Base-by-base conservation (phyloP, 2,329 filamentous ascomycete species). In the Dactylonectria estremocensis region DNA sequence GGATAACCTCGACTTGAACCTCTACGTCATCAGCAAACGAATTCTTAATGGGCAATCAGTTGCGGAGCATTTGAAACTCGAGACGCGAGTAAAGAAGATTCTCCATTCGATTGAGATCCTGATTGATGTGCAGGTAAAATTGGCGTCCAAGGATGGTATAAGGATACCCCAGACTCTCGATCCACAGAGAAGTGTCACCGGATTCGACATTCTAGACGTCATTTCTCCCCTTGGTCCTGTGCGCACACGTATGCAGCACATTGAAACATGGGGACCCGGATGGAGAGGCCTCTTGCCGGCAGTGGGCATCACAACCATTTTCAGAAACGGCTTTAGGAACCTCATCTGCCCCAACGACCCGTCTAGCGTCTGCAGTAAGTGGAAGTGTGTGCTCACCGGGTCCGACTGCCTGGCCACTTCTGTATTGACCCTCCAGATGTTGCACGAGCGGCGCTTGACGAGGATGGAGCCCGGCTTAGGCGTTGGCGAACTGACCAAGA, bases 401-500 rank as follows among this genome's bases (percentile, higher is more conserved):
- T n/a, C 22, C 14, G 53, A 56, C 7, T 56, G 45, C 10, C 14
- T 56, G 37, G 37, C 37, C 18, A 9, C 37, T 4, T 56, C 53
- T 11, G 20, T 45, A 16, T 56, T 35, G 3, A 56, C 53, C 2
- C 37, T 56, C 1, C 24, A 43, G 22, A 56, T 56, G 37, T 16
- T 56, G 9, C 22, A 56, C 22, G 37, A 56, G 18, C 64, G 52
- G 9, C 43, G 60, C 0, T 53, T 70, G 10, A 5, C 43, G 54
- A 13, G 61, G 1, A 57, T 68, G 57, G 67, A 68, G 1, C 64
- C 69, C 1, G 57, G 60, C 0, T 24, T 68, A 0, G 6, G 22
- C 1, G 48, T 35, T 4, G 60, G 68, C 2, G 60, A 68, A 10
- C 28, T 71, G 0, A 58, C 64, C 0, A 66, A 57, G 8, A 71